A percentile compares a stretch with the other conserved stretches of the same genome.
phyloP scores from a whole-genome alignment of 2,329 filamentous ascomycete species.

The Clonostachys byssicola region DNA sequence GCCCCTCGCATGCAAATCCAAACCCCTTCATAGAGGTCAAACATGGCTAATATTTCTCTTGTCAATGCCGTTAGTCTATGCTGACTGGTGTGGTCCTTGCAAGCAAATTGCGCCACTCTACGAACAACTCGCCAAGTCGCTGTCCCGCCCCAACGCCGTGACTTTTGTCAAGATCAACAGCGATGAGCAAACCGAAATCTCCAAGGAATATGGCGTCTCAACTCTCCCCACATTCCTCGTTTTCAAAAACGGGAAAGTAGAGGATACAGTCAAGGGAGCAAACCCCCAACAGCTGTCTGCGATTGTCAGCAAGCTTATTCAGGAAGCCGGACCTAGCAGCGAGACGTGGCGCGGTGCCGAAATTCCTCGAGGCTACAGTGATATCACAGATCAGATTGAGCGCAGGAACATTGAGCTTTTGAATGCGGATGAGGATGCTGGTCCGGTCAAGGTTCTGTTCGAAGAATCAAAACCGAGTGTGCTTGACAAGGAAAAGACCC shows the following conservation, averaged over 20 bases:
- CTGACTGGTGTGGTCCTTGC: constrained; percentile 83
- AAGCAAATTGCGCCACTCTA: constrained; percentile 80
- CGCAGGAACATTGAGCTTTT: constrained; percentile 76
- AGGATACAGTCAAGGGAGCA: constrained; percentile 69
- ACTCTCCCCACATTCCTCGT: constrained; percentile 90
- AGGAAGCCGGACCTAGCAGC: constrained; percentile 43
- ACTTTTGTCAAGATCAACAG: constrained; percentile 87
- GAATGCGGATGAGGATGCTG: constrained; percentile 77
- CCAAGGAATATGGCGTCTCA: constrained; percentile 67
- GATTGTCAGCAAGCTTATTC: constrained; percentile 66
- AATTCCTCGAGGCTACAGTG: constrained; percentile 74
- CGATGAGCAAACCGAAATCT: constrained; percentile 71
- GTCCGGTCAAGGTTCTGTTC: constrained; percentile 70
- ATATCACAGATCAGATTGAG: constrained; percentile 82
- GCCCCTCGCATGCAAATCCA: constrained; percentile 2
- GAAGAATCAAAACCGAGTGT: constrained; percentile 62
- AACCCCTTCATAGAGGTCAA: constrained; percentile 8
- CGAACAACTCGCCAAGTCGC: constrained; percentile 66
- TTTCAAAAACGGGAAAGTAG: constrained; percentile 67
- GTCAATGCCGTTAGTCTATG: constrained; percentile 60
- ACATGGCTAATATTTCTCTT: constrained; percentile 2
- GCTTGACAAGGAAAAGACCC: constrained; percentile 43
- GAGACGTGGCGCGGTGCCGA: constrained; percentile 68
- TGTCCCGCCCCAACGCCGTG: constrained; percentile 68
- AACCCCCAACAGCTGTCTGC: constrained; percentile 67